Base-by-base conservation (phyloP, 306 rosid genomes). In the Quercus engelmannii region DNA sequence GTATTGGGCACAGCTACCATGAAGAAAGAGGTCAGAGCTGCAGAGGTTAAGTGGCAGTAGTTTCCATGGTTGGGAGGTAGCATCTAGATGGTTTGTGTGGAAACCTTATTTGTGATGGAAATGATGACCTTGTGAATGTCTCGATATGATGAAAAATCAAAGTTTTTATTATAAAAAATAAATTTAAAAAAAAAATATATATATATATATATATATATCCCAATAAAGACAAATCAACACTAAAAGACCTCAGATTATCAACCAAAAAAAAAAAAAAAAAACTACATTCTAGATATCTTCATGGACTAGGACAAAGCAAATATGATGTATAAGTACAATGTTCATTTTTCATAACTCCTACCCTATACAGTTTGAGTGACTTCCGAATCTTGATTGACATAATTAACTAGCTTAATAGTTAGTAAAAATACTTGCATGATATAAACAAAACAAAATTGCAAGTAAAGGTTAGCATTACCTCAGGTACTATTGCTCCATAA, bases 401-500 rank as follows among this genome's bases (percentile, higher is more conserved):
- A 21, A 23, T 59, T 21, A 59, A 17, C 9, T 14, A 63, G 30
- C 35, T 62, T 31, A 62, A 62, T 52, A 56, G 59, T 21, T 18
- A 46, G 54, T 52, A 7, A 73, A 63, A 69, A 84, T 1, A 61
- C 14, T 38, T 46, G 17, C 41, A 35, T 15, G 6, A 19, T 57
- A 33, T 5, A 11, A 59, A 75, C 6, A 4, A 77, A 41, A 41
- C 3, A 41, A 49, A 49, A 2, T 49, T 49, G 1, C 41, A n/a
- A 51, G n/a, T 28, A 62, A 74, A 57, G 38, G 54, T 73, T 17
- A 61, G 55, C 52, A 86, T 87, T 83, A 91, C 98, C 90, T 92
- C 90, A 10, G 93, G 88, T 28, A 74, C 71, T 57, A 94, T 84
- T 13, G 92, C 71, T 25, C 89, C 97, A 74, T 81, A 90, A 35